Conservation (phyloP, 306 rosid genomes). For the Vigna hirtella region DNA sequence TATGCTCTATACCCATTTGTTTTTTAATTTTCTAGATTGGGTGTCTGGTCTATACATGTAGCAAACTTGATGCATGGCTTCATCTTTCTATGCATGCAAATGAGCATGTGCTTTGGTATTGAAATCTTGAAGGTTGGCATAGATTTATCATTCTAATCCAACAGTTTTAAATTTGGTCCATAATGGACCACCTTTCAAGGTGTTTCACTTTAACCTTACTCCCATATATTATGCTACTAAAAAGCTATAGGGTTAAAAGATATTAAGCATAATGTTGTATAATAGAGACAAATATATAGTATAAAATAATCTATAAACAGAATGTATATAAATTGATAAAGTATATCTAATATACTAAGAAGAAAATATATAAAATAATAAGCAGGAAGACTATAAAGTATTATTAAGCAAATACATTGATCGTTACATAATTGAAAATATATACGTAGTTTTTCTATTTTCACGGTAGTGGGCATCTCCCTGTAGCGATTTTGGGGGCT, state of each 20-base stretch:
- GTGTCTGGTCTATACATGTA: slow-evolving; percentile 15
- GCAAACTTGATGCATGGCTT: slow-evolving; percentile 11
- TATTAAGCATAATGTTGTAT: no score
- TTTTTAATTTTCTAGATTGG: neutral
- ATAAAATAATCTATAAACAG: no score
- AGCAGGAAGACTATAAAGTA: neutral
- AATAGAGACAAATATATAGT: neutral
- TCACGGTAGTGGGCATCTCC: neutral
- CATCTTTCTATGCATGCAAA: slow-evolving; percentile 28
- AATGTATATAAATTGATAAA: neutral
- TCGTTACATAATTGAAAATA: neutral
- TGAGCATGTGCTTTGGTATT: slow-evolving; percentile 19
- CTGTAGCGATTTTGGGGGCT: neutral
- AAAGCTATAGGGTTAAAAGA: no score
- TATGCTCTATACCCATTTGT: slow-evolving; percentile 21
- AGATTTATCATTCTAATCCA: neutral
- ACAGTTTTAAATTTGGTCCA: no score
- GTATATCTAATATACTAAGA: neutral
- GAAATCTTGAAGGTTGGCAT: slow-evolving; percentile 31
- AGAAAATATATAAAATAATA: neutral
- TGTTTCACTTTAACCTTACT: no score
- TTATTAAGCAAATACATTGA: neutral
- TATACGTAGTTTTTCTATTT: neutral
- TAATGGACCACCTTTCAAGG: no score
- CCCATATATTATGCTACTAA: no score